Evolutionary conservation across 345 rosid species (phyloP).

Genomic region (Aegle marmelos): DNA sequence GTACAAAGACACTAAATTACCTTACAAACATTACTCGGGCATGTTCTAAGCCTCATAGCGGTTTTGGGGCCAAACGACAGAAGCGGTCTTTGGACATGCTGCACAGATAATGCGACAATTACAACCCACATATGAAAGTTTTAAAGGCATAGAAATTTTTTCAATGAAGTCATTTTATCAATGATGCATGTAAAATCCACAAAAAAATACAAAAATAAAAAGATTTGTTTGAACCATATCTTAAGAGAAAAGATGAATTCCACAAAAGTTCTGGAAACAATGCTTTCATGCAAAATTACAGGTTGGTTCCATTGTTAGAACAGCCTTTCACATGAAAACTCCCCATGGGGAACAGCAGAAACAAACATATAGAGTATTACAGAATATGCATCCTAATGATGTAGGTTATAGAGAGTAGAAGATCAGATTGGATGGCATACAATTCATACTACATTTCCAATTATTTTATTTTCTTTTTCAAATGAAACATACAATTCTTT

Average conservation of each 20-base stretch:
- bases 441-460: background rate
- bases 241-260: constrained; percentile 9
- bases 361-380: background rate
- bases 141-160: background rate
- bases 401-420: background rate
- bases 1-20: constrained; percentile 34
- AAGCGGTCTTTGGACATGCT: constrained; percentile 95
- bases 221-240: background rate
- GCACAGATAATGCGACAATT: constrained; percentile 32
- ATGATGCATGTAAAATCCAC: constrained; percentile 5
- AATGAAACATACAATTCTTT: background rate
- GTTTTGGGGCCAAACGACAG: constrained; percentile 94
- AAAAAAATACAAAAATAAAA: background rate
- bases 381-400: background rate
- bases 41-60: constrained; percentile 71
- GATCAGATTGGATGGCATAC: background rate
- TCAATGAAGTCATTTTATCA: background rate
- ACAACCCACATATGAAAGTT: constrained; percentile 5
- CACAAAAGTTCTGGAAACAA: background rate
- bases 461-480: too few relatives aligned
- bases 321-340: background rate
- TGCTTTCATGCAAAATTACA: background rate
- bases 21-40: constrained; percentile 91
- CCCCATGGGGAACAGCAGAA: too few relatives aligned
- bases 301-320: background rate